These are phyloP conservation scores for Phytopythium delawarense DNA, from an alignment of 352 stramenopile species.

Conservation along the genomic window DNA sequence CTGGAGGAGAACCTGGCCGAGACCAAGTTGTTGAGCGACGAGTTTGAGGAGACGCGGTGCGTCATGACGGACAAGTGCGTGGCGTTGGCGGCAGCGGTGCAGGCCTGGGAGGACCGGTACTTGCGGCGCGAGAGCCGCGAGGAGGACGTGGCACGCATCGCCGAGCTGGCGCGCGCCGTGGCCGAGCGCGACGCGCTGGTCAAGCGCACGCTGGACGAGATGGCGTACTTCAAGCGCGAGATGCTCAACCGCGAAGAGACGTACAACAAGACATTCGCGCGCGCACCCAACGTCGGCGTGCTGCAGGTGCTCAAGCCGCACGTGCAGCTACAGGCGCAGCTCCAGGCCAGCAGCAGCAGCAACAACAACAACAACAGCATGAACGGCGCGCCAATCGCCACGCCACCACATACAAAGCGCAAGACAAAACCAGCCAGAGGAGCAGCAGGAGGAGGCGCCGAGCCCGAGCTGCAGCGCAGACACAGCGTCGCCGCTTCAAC, in stretches of 20 bases:
- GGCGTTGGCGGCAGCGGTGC: constrained; percentile 33
- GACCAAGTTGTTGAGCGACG: constrained; percentile 57
- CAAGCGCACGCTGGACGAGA: constrained; percentile 76
- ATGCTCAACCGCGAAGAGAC: constrained; percentile 91
- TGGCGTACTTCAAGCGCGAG: constrained; percentile 92
- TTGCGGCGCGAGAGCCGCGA: constrained; percentile 48
- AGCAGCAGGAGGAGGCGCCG: neutral
- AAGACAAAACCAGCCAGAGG: constrained; percentile 29
- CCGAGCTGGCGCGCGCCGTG: constrained; percentile 55
- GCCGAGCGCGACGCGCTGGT: constrained; percentile 70
- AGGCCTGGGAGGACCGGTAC: constrained; percentile 61
- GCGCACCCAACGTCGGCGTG: constrained; percentile 83
- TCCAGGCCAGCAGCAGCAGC: constrained; percentile 20
- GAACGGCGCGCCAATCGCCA: neutral
- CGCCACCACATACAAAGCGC: constrained; percentile 22
- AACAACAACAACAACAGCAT: constrained; percentile 15
- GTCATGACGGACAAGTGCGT: constrained; percentile 52
- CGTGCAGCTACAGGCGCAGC: constrained; percentile 45
- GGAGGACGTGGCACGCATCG: constrained; percentile 83
- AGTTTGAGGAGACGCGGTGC: constrained; percentile 61
- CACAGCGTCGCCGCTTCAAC: constrained; percentile 23
- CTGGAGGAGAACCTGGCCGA: constrained; percentile 67
- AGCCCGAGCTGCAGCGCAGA: constrained; percentile 36
- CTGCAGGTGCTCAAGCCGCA: constrained; percentile 86
- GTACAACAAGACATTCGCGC: constrained; percentile 92